Percentiles rank a stretch among this genome's conserved stretches.
phyloP scores from a whole-genome alignment of 176 grass and related monocot genomes.

The Neostapfia colusana region DNA sequence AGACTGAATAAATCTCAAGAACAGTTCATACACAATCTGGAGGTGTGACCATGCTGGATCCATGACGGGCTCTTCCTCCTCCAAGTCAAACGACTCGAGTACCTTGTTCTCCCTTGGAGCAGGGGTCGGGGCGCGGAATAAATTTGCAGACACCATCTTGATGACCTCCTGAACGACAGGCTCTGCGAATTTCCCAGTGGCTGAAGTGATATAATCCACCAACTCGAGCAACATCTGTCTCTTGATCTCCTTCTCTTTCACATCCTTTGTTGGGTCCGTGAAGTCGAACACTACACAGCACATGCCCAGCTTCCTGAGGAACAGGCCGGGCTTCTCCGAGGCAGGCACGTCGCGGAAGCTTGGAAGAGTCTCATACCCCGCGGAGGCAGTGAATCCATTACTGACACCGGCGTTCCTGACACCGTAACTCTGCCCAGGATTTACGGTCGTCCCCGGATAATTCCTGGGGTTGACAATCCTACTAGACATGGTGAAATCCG shows the following conservation, averaged over 20 bases:
- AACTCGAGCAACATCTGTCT: constrained; percentile 63
- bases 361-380: constrained; percentile 49
- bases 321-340: constrained; percentile 47
- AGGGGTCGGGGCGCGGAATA: too few species aligned
- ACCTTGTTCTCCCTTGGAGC: too few species aligned
- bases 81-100: too few species aligned
- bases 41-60: constrained; percentile 62
- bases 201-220: constrained; percentile 60
- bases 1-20: constrained; percentile 66
- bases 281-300: constrained; percentile 59
- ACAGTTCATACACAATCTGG: constrained; percentile 69
- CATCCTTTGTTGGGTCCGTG: constrained; percentile 54
- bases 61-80: constrained; percentile 74
- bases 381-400: constrained; percentile 35
- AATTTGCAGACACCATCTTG: too few species aligned
- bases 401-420: constrained; percentile 36
- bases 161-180: too few species aligned
- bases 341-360: constrained; percentile 54
- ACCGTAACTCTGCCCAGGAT: constrained; percentile 43
- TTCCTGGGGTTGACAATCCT: constrained; percentile 40
- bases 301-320: constrained; percentile 57
- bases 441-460: constrained; percentile 8
- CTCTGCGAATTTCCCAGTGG: neutral
- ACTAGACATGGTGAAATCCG: constrained; percentile 56
- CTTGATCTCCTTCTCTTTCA: constrained; percentile 70